Conservation (phyloP, 306 rosid species). For the Pyrus communis region DNA sequence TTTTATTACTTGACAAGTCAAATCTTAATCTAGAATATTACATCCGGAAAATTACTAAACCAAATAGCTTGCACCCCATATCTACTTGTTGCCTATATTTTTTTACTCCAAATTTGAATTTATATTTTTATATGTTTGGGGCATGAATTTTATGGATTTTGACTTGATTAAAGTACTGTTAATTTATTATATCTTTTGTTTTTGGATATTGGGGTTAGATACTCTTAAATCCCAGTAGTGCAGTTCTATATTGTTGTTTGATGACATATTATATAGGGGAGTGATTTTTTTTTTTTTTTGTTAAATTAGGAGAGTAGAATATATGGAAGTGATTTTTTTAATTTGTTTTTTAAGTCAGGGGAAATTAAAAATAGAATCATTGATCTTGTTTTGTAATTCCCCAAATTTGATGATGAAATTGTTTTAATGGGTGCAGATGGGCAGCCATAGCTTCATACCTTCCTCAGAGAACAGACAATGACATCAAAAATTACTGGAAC, state of each 20-base stretch:
- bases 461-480: conserved; percentile 45
- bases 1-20: not conserved
- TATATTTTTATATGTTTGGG: not conserved
- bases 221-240: conserved; percentile 2
- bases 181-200: not conserved
- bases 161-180: not conserved
- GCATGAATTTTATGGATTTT: not conserved
- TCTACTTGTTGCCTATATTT: not conserved
- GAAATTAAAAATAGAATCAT: not conserved
- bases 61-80: not conserved
- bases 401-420: not conserved
- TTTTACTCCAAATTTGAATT: not conserved
- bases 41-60: not conserved
- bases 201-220: not conserved
- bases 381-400: not conserved
- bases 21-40: not conserved
- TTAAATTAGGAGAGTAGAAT: not conserved
- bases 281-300: not conserved
- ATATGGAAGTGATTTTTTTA: not conserved
- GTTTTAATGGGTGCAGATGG: conserved; percentile 29
- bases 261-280: not conserved
- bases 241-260: not conserved
- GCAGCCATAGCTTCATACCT: conserved; percentile 49
- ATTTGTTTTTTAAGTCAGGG: not conserved
- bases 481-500: conserved; percentile 47